Percentiles rank a stretch among this genome's conserved stretches.
Conservation (phyloP, 2,329 filamentous ascomycete species). For the Paraphoma sp. region DNA sequence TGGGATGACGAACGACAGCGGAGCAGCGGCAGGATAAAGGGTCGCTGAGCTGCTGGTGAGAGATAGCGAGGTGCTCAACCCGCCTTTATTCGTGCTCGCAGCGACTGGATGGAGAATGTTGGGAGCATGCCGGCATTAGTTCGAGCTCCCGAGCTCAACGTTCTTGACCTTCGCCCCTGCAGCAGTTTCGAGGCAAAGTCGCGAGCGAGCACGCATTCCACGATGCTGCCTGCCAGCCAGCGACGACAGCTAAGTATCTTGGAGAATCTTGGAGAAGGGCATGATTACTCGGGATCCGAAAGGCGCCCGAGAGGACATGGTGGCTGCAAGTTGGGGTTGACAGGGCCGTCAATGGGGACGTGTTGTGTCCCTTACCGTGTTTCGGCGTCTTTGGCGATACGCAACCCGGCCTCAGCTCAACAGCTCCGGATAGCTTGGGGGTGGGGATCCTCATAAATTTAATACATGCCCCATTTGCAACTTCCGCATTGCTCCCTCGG, state of each 20-base stretch:
- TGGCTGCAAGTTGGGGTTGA: conserved; percentile 15
- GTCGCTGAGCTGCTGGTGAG: conserved; percentile 23
- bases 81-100: conserved; percentile 11
- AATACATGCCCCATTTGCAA: conserved; percentile 25
- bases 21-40: conserved; percentile 18
- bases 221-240: neutral
- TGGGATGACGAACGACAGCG: conserved; percentile 15
- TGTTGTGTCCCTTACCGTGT: conserved; percentile 26
- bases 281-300: conserved; percentile 17
- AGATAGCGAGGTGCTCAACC: conserved; percentile 27
- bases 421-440: conserved; percentile 44
- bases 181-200: neutral
- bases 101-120: conserved; percentile 10
- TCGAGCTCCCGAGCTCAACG: conserved; percentile 6
- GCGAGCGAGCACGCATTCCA: neutral
- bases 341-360: conserved; percentile 24
- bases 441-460: conserved; percentile 31
- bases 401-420: conserved; percentile 43
- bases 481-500: conserved; percentile 5
- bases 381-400: conserved; percentile 39
- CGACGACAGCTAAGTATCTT: neutral
- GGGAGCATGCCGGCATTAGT: conserved; percentile 11
- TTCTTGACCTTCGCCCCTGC: neutral
- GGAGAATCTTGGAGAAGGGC: conserved; percentile 1
- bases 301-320: conserved; percentile 23